These are phyloP conservation scores for Plectosphaerella plurivora DNA, from an alignment of 2,329 filamentous ascomycete species.

Conservation along the genomic window DNA sequence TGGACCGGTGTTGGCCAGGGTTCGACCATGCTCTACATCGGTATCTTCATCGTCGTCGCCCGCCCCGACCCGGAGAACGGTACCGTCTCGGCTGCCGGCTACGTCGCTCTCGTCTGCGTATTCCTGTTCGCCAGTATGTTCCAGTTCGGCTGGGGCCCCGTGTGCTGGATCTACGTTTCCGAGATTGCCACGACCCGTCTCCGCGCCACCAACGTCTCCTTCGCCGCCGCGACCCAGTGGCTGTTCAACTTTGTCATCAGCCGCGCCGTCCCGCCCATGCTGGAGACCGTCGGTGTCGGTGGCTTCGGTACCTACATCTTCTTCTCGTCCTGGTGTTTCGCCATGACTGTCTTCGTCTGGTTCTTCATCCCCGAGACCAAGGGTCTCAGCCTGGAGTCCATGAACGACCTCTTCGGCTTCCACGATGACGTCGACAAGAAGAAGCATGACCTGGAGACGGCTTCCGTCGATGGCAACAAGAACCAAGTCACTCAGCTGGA, in stretches of 20 bases:
- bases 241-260: conserved; percentile 63
- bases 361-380: conserved; percentile 50
- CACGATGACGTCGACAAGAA: conserved; percentile 1
- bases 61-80: conserved; percentile 38
- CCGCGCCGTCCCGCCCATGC: conserved; percentile 59
- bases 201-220: conserved; percentile 47
- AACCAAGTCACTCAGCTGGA: conserved; percentile 2
- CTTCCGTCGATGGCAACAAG: conserved; percentile 1
- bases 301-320: conserved; percentile 39
- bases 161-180: conserved; percentile 38
- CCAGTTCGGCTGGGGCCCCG: conserved; percentile 35
- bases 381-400: conserved; percentile 20
- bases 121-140: conserved; percentile 51
- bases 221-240: conserved; percentile 60
- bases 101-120: conserved; percentile 62
- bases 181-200: conserved; percentile 48
- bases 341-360: conserved; percentile 8
- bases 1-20: conserved; percentile 30
- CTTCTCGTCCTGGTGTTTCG: conserved; percentile 31
- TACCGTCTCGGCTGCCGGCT: conserved; percentile 39
- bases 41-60: conserved; percentile 57
- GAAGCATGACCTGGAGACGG: conserved; percentile 2
- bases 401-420: conserved; percentile 10
- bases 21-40: conserved; percentile 34
- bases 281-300: conserved; percentile 40